Evolutionary conservation across 805 yeast species (phyloP).

Genomic region (Wickerhamomyces chambardii): DNA sequence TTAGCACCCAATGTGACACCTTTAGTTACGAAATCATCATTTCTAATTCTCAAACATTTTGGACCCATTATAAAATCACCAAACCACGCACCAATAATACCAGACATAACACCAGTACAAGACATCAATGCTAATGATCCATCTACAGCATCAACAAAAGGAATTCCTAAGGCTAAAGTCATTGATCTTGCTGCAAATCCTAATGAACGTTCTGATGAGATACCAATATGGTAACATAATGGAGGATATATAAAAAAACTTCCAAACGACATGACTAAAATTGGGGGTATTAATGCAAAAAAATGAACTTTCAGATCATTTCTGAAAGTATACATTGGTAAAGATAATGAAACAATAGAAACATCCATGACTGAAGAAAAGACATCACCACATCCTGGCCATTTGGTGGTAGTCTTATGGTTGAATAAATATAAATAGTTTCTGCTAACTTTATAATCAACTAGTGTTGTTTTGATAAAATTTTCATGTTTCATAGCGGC

Average conservation of each 20-base stretch:
- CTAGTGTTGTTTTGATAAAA: constrained; percentile 37
- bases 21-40: constrained; percentile 61
- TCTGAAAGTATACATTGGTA: constrained; percentile 73
- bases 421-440: constrained; percentile 53
- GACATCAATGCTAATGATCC: constrained; percentile 72
- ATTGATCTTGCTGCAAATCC: constrained; percentile 78
- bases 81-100: constrained; percentile 63
- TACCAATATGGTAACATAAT: constrained; percentile 55
- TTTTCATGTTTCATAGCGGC: constrained; percentile 40
- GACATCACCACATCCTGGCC: constrained; percentile 83
- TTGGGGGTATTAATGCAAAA: constrained; percentile 49
- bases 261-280: constrained; percentile 42
- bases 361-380: constrained; percentile 65
- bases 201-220: constrained; percentile 47
- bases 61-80: constrained; percentile 39
- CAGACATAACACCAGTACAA: constrained; percentile 68
- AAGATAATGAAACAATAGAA: constrained; percentile 63
- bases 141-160: constrained; percentile 53
- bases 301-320: constrained; percentile 52
- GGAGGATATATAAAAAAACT: constrained; percentile 67
- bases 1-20: constrained; percentile 73
- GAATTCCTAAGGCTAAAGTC: constrained; percentile 74
- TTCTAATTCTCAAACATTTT: constrained; percentile 36
- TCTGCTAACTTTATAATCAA: constrained; percentile 59
- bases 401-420: constrained; percentile 16